These are phyloP conservation scores for Periconia digitata DNA, from an alignment of 2,329 filamentous ascomycete genomes.

Conservation along the genomic window DNA sequence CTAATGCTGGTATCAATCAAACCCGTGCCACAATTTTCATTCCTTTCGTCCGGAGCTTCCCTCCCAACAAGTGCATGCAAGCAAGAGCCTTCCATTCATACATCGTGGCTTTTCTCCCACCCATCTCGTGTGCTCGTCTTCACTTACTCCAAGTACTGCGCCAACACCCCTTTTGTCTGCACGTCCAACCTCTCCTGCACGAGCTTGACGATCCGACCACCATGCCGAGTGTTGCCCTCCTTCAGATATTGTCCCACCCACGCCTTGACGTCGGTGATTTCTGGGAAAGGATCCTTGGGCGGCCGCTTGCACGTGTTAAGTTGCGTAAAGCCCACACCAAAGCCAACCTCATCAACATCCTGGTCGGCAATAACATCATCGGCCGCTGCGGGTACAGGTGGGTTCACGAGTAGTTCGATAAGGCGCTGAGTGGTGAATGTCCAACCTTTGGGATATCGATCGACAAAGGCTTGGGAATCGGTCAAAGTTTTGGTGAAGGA, in stretches of 20 bases:
- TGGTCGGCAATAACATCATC: constrained; percentile 81
- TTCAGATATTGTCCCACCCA: constrained; percentile 86
- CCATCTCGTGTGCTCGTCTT: not conserved
- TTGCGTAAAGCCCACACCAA: constrained; percentile 91
- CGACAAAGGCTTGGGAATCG: constrained; percentile 80
- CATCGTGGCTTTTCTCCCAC: not conserved
- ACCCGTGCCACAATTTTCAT: not conserved
- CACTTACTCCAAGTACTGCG: constrained; percentile 25
- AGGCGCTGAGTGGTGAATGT: constrained; percentile 85
- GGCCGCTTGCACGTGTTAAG: constrained; percentile 85
- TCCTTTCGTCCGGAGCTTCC: not conserved
- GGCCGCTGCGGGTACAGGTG: constrained; percentile 68
- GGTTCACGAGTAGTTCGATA: constrained; percentile 85
- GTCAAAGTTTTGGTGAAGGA: constrained; percentile 91
- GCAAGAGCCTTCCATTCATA: not conserved
- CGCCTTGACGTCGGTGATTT: constrained; percentile 73
- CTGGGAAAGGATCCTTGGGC: constrained; percentile 78
- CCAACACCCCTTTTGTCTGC: constrained; percentile 45
- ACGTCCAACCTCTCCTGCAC: constrained; percentile 67
- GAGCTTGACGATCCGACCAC: constrained; percentile 70
- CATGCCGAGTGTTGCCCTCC: constrained; percentile 72
- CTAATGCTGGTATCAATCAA: constrained; percentile 7
- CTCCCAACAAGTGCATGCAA: not conserved
- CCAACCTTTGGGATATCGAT: constrained; percentile 75
- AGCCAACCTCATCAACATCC: constrained; percentile 92